A percentile compares a stretch with the other conserved stretches of the same genome.
Conservation (phyloP, 495 filamentous ascomycete species). For the Bacidia rubella region DNA sequence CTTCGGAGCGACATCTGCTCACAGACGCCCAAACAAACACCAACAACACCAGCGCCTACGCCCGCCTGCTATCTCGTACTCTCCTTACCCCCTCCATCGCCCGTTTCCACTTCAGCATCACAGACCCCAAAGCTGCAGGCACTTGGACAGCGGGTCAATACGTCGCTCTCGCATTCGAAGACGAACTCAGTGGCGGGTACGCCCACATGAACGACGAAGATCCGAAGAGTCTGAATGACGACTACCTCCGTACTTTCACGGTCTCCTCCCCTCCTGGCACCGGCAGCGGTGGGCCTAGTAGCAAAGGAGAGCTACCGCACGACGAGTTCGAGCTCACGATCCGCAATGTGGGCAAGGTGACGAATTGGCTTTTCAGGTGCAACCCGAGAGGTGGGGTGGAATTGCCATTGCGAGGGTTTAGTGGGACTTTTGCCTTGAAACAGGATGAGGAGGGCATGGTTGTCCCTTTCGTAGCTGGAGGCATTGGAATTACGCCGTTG, state of each 20-base stretch:
- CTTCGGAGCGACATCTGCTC: conserved; percentile 29
- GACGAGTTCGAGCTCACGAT: conserved; percentile 59
- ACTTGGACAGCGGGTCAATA: conserved; percentile 58
- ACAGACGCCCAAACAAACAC: conserved; percentile 14
- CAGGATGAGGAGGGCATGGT: conserved; percentile 15
- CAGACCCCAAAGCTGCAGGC: conserved; percentile 23
- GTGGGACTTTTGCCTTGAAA: conserved; percentile 48
- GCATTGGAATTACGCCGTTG: conserved; percentile 70
- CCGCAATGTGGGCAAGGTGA: conserved; percentile 52
- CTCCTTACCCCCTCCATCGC: conserved; percentile 49
- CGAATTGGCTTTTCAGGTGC: conserved; percentile 46
- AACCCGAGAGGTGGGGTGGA: conserved; percentile 40
- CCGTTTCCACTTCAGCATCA: conserved; percentile 48
- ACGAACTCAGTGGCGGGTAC: conserved; percentile 56
- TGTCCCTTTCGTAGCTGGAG: conserved; percentile 52
- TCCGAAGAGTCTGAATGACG: conserved; percentile 64
- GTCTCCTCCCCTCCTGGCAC: conserved; percentile 41
- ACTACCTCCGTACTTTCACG: conserved; percentile 71
- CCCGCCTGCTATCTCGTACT: conserved; percentile 39
- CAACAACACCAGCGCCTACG: conserved; percentile 23
- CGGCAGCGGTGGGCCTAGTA: conserved; percentile 8
- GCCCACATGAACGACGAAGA: conserved; percentile 72
- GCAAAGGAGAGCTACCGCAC: conserved; percentile 15
- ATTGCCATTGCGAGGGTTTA: conserved; percentile 56
- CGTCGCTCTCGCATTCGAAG: conserved; percentile 54